Evolutionary conservation across 345 rosid genomes (phyloP).

Genomic region (Rhizophora mangle): DNA sequence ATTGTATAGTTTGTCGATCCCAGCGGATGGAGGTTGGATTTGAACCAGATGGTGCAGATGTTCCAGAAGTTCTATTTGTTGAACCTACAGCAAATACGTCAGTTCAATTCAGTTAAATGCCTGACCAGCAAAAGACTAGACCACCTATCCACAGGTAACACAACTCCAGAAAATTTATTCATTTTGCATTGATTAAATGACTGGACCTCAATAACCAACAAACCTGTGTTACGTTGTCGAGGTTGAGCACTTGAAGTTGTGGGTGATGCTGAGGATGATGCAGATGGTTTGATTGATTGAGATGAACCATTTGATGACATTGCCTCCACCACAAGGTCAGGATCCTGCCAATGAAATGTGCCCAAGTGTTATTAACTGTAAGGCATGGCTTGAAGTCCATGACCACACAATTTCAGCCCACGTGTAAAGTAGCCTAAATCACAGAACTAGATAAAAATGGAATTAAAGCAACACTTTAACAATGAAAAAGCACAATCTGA

Average conservation of each 20-base stretch:
- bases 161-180: not conserved
- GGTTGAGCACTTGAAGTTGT: constrained; percentile 41
- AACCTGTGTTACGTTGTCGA: constrained; percentile 63
- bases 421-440: not conserved
- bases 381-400: not conserved
- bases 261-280: constrained; percentile 56
- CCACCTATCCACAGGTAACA: not conserved
- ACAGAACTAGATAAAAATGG: too few relatives aligned
- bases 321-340: constrained; percentile 81
- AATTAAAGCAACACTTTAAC: too few relatives aligned
- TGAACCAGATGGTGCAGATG: constrained; percentile 55
- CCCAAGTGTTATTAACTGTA: not conserved
- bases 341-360: constrained; percentile 52
- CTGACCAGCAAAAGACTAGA: not conserved
- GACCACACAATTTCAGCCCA: not conserved
- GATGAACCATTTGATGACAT: constrained; percentile 58
- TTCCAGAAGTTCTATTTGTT: constrained; percentile 53
- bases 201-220: not conserved
- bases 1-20: constrained; percentile 88
- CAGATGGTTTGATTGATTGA: constrained; percentile 54
- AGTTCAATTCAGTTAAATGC: constrained; percentile 9
- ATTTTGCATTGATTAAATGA: not conserved
- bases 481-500: too few relatives aligned
- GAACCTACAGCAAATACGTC: constrained; percentile 48
- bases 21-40: constrained; percentile 65